A percentile compares a stretch with the other conserved stretches of the same genome.
Conservation (phyloP, 306 rosid genomes). For the Casuarina glauca region DNA sequence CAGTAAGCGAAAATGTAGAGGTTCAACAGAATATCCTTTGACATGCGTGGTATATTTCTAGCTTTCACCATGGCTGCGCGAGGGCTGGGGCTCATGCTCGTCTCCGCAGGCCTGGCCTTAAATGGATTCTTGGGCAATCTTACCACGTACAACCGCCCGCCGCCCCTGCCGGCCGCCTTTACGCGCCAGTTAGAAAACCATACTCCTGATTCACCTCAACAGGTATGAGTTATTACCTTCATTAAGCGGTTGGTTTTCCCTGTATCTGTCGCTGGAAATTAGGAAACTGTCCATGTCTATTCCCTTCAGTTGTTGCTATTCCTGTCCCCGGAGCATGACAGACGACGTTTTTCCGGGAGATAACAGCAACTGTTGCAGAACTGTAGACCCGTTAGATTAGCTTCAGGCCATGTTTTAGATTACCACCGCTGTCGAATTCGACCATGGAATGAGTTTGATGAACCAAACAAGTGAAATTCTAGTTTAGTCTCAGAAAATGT, state of each 20-base stretch:
- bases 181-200: slow-evolving; percentile 1
- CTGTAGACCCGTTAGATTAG: too few species aligned
- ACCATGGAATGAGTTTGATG: too few species aligned
- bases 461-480: too few species aligned
- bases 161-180: slow-evolving; percentile 27
- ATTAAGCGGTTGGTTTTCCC: too few species aligned
- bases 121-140: slow-evolving; percentile 4
- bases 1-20: not conserved
- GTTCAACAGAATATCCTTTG: not conserved
- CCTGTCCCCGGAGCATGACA: too few species aligned
- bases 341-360: not conserved
- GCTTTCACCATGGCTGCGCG: not conserved
- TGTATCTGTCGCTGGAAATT: not conserved
- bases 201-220: slow-evolving; percentile 33
- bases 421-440: too few species aligned
- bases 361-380: too few species aligned
- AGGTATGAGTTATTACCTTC: slow-evolving; percentile 24
- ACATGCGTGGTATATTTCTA: not conserved
- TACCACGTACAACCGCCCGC: slow-evolving; percentile 33
- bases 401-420: too few species aligned
- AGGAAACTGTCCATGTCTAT: not conserved
- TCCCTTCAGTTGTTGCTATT: too few species aligned
- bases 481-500: too few species aligned
- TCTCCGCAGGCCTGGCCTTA: not conserved
- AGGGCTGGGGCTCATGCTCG: slow-evolving; percentile 5